Evolutionary conservation across 345 rosid species (phyloP).

Genomic region (Dipteronia dyeriana): DNA sequence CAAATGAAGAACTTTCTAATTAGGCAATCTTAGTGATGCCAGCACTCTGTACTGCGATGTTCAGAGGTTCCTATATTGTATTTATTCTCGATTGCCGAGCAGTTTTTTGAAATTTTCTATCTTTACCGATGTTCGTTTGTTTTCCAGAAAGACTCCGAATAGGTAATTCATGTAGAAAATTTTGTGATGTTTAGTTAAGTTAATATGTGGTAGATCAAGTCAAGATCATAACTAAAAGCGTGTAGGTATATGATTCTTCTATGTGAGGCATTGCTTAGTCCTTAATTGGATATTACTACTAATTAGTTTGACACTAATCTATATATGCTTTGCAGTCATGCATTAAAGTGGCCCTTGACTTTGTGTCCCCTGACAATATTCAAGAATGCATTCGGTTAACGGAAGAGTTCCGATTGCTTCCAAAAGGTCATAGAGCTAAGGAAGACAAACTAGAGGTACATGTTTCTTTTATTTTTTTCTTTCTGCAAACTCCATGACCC

Average conservation of each 20-base stretch:
- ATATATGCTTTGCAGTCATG: conserved; percentile 36
- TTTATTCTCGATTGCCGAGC: neutral
- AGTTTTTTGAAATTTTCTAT: no score
- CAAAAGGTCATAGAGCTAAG: conserved; percentile 42
- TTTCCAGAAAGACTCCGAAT: no score
- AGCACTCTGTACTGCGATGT: neutral
- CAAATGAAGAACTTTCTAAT: neutral
- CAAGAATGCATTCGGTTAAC: conserved; percentile 49
- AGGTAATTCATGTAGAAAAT: neutral
- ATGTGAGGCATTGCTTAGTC: neutral
- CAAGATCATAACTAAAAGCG: neutral
- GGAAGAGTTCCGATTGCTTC: conserved; percentile 52
- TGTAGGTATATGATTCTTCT: neutral
- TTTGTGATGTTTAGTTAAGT: neutral
- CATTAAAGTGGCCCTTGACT: conserved; percentile 54
- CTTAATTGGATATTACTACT: conserved; percentile 2
- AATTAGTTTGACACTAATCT: neutral
- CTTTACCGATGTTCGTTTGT: no score
- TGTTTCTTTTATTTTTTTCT: neutral
- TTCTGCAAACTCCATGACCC: neutral
- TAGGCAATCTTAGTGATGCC: neutral
- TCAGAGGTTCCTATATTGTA: neutral
- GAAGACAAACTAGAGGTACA: conserved; percentile 53
- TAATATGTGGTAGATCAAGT: neutral
- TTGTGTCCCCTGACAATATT: conserved; percentile 54